phyloP scores from a whole-genome alignment of 1,139 yeast genomes.

The Candida buenavistaensis region DNA sequence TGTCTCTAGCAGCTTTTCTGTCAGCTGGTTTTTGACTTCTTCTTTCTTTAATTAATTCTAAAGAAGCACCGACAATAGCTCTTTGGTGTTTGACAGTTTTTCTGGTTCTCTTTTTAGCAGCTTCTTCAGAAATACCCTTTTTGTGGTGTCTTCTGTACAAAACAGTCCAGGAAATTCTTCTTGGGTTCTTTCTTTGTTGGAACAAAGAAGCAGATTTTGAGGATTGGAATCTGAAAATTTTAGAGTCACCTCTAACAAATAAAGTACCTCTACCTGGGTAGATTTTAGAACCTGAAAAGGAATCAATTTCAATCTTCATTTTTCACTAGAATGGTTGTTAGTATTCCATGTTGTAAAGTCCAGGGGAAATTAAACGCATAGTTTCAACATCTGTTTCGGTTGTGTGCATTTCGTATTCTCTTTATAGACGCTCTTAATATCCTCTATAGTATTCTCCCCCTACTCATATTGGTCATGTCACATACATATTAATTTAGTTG shows the following conservation, averaged over 20 bases:
- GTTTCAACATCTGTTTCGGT: no score
- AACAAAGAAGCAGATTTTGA: conserved; percentile 97
- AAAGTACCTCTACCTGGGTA: conserved; percentile 99
- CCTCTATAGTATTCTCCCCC: background rate
- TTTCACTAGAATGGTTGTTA: conserved; percentile 21
- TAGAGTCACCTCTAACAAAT: conserved; percentile 99
- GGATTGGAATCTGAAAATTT: conserved; percentile 98
- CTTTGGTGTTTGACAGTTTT: conserved; percentile 98
- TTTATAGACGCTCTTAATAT: no score
- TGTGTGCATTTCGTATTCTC: no score
- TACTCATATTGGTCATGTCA: background rate
- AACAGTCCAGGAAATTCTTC: conserved; percentile 99
- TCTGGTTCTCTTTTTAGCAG: conserved; percentile 95
- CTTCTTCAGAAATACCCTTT: conserved; percentile 99
- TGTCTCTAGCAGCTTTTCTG: conserved; percentile 97
- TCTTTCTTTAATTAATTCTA: conserved; percentile 97
- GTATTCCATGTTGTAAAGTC: no score
- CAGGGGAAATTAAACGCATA: no score
- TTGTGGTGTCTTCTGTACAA: conserved; percentile 99
- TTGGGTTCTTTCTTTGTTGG: conserved; percentile 99
- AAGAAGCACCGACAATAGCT: conserved; percentile 99
- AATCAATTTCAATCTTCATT: conserved; percentile 99
- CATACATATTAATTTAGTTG: conserved; percentile 13
- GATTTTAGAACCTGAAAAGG: conserved; percentile 99
- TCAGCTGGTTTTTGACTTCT: conserved; percentile 94